Percentiles rank a stretch among this genome's conserved stretches.
Evolutionary conservation across 768 basidiomycete species (phyloP).

Genomic region (Gyrodon lividus): DNA sequence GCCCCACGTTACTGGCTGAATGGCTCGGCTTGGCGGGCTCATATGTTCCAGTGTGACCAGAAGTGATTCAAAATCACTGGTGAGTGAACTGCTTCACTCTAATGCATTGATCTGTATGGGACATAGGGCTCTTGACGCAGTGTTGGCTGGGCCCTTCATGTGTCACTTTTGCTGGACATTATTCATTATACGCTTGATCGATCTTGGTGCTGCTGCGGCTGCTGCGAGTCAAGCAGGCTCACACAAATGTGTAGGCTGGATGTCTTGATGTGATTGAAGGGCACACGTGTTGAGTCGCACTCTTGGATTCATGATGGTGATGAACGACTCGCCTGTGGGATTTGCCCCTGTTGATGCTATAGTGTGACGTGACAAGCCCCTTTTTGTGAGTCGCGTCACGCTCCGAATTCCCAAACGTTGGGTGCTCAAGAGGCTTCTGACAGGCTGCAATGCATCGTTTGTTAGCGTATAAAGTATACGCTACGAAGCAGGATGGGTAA

Average conservation of each 20-base stretch:
- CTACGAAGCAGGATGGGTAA: too few species aligned
- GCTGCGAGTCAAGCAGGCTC: background rate
- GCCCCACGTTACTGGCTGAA: background rate
- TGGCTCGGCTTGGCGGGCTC: background rate
- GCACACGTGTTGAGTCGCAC: conserved; percentile 12
- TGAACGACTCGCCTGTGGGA: conserved; percentile 10
- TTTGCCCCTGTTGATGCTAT: background rate
- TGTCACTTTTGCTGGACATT: background rate
- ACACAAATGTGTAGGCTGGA: conserved; percentile 4
- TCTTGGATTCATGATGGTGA: conserved; percentile 7
- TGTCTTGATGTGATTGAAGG: conserved; percentile 3
- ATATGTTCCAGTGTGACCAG: background rate
- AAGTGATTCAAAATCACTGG: background rate
- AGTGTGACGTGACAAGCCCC: conserved; percentile 5
- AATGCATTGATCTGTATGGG: conserved; percentile 2
- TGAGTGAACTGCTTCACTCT: conserved; percentile 14
- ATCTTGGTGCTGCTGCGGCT: conserved; percentile 2
- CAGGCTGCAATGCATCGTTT: too few species aligned
- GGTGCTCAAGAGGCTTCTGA: too few species aligned
- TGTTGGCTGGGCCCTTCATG: background rate
- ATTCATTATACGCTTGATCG: background rate
- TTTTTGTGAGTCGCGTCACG: conserved; percentile 6
- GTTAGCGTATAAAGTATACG: too few species aligned
- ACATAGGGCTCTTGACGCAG: background rate
- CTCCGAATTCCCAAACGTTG: background rate